phyloP scores from a whole-genome alignment of 2,329 filamentous ascomycete genomes.

The Xylariaceae sp. region DNA sequence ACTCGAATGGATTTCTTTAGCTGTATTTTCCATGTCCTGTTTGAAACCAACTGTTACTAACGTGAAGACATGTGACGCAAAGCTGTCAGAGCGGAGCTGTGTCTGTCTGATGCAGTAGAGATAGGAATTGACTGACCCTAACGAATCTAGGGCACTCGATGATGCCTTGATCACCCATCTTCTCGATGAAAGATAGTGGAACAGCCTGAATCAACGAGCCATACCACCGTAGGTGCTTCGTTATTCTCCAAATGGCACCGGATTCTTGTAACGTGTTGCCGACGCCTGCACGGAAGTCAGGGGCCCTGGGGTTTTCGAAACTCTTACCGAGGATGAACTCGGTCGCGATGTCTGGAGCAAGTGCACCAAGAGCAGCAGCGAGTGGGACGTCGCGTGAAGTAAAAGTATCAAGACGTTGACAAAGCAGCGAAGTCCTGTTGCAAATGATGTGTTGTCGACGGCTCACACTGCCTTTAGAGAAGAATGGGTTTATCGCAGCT shows the following conservation, averaged over 20 bases:
- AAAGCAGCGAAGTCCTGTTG: conserved; percentile 1
- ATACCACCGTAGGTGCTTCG: conserved; percentile 6
- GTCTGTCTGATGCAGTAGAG: not conserved
- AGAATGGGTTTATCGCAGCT: conserved; percentile 6
- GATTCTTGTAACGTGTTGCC: conserved; percentile 1
- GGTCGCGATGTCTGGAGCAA: conserved; percentile 8
- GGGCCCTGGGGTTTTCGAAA: conserved; percentile 6
- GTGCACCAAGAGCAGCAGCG: too few species aligned
- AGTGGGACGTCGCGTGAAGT: conserved; percentile 4
- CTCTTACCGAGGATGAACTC: conserved; percentile 11
- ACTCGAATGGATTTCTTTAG: too few species aligned
- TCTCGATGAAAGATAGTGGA: not conserved
- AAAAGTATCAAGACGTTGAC: not conserved
- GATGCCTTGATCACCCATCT: not conserved
- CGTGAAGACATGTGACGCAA: too few species aligned
- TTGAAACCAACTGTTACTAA: not conserved
- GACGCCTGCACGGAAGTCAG: conserved; percentile 6
- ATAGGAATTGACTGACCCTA: not conserved
- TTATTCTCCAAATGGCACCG: conserved; percentile 4
- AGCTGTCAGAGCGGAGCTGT: too few species aligned
- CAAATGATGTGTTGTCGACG: conserved; percentile 5
- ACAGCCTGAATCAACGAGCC: not conserved
- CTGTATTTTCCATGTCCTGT: too few species aligned
- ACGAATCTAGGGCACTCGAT: not conserved
- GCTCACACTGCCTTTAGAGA: conserved; percentile 13